Base-by-base conservation (phyloP, 2,329 filamentous ascomycete genomes). In the Sordariomycetes sp. region DNA sequence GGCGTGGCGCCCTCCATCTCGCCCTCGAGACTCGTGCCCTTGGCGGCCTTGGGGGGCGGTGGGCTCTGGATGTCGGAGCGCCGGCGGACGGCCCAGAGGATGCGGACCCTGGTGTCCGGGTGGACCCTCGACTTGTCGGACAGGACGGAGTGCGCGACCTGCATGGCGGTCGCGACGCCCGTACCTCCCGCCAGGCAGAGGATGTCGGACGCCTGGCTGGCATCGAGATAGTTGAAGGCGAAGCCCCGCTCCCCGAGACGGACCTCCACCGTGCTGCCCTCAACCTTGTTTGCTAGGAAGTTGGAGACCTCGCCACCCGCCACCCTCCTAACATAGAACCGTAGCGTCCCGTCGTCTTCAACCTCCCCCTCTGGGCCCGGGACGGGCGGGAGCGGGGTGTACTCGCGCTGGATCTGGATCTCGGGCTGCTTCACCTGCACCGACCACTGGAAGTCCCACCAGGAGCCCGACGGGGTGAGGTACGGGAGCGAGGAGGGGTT, bases 381-480 rank as follows among this genome's bases (percentile, higher is more conserved):
- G 8, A n/a, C 39, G 17, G 39, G 78, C 0, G 90, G 92, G 0
- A 99, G 74, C 0, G 92, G 90, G 3, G 94, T 97, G 70, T 99
- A 99, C 59, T 90, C 85, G 60, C 94, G 76, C 51, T 89, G 89
- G 63, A 99, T 95, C 71, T 96, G 91, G 58, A 97, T 73, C 68
- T 96, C 85, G 2, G 94, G 94, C 72, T 97, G 94, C 72, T 95
- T 96, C 66, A 96, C 84, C 73, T 96, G 87, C 36, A 97, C 86
- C 61, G 86, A 90, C 87, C 90, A 95, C 50, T 95, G 77, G 4
- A 87, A 86, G 58, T 80, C 62, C 12, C 62, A 62, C 70, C 72
- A 71, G 61, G 58, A 50, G 17, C 60, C 57, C 2, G 63, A 60
- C n/a, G 60, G 42, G 24, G 63, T 60, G 20, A 51, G 62, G 28